Percentiles rank a stretch among this genome's conserved stretches.
Conservation (phyloP, 164 flowering plant species). For the Buxus sempervirens region DNA sequence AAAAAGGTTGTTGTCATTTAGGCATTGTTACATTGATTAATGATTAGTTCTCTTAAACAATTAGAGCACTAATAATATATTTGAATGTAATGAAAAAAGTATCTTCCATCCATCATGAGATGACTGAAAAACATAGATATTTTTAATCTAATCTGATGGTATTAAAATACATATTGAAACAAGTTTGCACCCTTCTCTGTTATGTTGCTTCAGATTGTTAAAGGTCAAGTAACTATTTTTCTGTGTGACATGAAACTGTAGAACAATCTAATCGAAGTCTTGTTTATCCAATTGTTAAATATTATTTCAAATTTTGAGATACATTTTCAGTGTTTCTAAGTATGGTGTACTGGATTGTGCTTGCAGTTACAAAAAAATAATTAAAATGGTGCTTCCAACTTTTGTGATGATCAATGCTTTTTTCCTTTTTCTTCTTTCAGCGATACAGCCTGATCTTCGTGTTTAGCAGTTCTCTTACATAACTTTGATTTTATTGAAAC, state of each 20-base stretch:
- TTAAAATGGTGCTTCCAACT: not conserved
- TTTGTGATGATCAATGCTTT: not conserved
- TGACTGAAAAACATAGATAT: not conserved
- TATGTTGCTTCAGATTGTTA: no score
- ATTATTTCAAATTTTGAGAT: not conserved
- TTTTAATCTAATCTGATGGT: not conserved
- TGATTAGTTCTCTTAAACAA: not conserved
- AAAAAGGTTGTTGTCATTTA: not conserved
- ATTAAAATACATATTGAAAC: no score
- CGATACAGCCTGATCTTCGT: not conserved
- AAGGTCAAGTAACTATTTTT: no score
- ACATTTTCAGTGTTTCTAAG: not conserved
- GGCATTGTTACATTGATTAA: not conserved
- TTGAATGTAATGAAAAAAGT: not conserved
- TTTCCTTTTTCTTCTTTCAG: not conserved
- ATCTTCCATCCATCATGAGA: not conserved
- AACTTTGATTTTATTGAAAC: slow-evolving; percentile 3
- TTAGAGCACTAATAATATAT: not conserved
- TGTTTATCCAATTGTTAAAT: not conserved
- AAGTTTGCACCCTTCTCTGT: no score
- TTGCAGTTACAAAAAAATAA: not conserved
- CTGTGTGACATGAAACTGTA: not conserved
- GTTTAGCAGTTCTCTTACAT: slow-evolving; percentile 1
- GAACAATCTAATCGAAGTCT: not conserved
- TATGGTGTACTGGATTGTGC: not conserved